Evolutionary conservation across 257 asterid species (phyloP).

Genomic region (Lycium ferocissimum): DNA sequence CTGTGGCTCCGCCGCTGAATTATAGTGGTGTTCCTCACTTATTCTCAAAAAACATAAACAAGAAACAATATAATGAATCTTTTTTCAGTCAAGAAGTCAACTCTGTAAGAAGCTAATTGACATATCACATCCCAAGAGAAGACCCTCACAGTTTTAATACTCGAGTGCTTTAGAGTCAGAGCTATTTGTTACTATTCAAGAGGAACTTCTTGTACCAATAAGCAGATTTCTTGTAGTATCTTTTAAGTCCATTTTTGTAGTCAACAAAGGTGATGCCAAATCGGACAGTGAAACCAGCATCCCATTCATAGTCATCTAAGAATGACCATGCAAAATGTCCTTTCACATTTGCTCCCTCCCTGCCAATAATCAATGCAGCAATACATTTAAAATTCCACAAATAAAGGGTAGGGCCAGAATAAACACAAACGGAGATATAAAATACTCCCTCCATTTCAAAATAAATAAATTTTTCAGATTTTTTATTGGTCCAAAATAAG

Average conservation of each 20-base stretch:
- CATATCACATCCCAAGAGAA: neutral
- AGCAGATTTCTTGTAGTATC: conserved; percentile 40
- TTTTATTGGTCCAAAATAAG: too few species aligned
- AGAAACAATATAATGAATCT: neutral
- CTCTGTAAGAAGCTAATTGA: neutral
- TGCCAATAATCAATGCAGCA: neutral
- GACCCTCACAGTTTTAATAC: neutral
- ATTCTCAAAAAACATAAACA: neutral
- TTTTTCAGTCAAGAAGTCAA: neutral
- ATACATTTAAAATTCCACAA: neutral
- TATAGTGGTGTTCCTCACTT: neutral
- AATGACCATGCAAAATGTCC: conserved; percentile 44
- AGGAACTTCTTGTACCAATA: conserved; percentile 44
- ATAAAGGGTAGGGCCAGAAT: neutral
- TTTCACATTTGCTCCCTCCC: conserved; percentile 46
- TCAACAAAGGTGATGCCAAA: conserved; percentile 39
- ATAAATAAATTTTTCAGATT: too few species aligned
- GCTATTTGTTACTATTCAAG: neutral
- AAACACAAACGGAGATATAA: too few species aligned
- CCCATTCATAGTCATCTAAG: conserved; percentile 45
- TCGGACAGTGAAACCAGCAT: conserved; percentile 42
- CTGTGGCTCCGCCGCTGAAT: too few species aligned
- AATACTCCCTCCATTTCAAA: too few species aligned
- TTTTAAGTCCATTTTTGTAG: conserved; percentile 33
- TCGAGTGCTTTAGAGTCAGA: neutral